These are phyloP conservation scores for Citrullus amarus DNA, from an alignment of 306 rosid species.

Conservation along the genomic window DNA sequence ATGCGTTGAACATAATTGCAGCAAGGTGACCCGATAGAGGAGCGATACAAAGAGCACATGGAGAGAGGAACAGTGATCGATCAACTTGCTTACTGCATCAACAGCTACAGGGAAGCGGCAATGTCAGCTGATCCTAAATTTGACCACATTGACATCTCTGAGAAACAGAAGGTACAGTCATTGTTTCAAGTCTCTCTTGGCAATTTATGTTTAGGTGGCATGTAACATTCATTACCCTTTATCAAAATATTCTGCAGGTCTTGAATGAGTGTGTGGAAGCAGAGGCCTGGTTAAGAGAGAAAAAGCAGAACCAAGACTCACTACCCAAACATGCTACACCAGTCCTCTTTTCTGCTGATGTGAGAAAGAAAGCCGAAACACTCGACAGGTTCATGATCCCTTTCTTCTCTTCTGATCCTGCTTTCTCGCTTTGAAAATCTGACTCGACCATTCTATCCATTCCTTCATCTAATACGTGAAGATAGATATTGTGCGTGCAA, in stretches of 20 bases:
- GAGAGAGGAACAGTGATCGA: slow-evolving; percentile 67
- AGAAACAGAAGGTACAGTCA: slow-evolving; percentile 58
- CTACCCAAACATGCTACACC: slow-evolving; percentile 75
- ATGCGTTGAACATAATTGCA: slow-evolving; percentile 19
- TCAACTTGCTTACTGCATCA: slow-evolving; percentile 42
- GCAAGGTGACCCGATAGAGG: slow-evolving; percentile 94
- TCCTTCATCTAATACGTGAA: neutral
- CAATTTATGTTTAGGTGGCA: neutral
- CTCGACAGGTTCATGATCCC: slow-evolving; percentile 51
- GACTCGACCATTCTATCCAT: neutral
- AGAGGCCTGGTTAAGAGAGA: slow-evolving; percentile 83
- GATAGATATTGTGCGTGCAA: neutral
- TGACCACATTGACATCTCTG: slow-evolving; percentile 71
- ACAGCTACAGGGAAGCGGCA: slow-evolving; percentile 80
- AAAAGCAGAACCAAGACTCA: slow-evolving; percentile 54
- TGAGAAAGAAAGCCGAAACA: slow-evolving; percentile 73
- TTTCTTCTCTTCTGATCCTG: neutral
- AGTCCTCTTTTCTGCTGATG: slow-evolving; percentile 58
- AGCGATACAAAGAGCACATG: slow-evolving; percentile 50
- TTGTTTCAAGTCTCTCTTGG: neutral
- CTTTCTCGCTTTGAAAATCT: neutral
- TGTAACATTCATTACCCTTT: neutral
- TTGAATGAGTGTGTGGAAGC: slow-evolving; percentile 72
- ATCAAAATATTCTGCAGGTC: slow-evolving; percentile 31
- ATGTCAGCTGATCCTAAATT: slow-evolving; percentile 55